Conservation (phyloP, 768 basidiomycete species). For the Leucocoprinus sp. region DNA sequence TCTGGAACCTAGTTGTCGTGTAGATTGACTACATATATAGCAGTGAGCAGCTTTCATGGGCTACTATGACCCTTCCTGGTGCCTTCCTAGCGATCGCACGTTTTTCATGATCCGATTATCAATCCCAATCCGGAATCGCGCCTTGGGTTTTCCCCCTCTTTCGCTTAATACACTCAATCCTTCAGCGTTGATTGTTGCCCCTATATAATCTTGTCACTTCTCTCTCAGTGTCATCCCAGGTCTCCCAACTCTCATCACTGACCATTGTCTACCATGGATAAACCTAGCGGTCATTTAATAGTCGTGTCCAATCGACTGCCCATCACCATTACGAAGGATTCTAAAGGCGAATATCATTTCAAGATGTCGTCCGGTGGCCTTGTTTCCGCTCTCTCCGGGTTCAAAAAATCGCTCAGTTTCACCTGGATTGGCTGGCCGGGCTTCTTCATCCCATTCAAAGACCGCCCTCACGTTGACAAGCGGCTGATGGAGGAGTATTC, state of each 20-base stretch:
- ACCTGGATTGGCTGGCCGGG: constrained; percentile 98
- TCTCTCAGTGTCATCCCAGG: not conserved
- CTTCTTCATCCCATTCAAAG: constrained; percentile 87
- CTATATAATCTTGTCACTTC: constrained; percentile 16
- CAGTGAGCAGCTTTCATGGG: not conserved
- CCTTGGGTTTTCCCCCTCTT: constrained; percentile 20
- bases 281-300: constrained; percentile 63
- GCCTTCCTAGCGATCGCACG: constrained; percentile 18
- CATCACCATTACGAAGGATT: constrained; percentile 93
- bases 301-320: constrained; percentile 95
- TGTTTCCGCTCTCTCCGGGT: constrained; percentile 92
- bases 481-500: constrained; percentile 92
- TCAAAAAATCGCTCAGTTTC: constrained; percentile 97
- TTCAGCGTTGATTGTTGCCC: constrained; percentile 10
- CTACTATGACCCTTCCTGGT: not conserved
- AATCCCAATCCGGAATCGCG: constrained; percentile 26
- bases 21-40: not conserved
- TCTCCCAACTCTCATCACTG: constrained; percentile 2
- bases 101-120: constrained; percentile 22
- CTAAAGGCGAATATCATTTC: constrained; percentile 89
- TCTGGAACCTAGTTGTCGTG: not conserved
- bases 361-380: constrained; percentile 99
- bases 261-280: constrained; percentile 18
- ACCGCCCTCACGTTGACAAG: constrained; percentile 85
- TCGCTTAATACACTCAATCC: constrained; percentile 16